These are phyloP conservation scores for Rhynchosporium secalis DNA, from an alignment of 2,329 filamentous ascomycete genomes.

Conservation along the genomic window DNA sequence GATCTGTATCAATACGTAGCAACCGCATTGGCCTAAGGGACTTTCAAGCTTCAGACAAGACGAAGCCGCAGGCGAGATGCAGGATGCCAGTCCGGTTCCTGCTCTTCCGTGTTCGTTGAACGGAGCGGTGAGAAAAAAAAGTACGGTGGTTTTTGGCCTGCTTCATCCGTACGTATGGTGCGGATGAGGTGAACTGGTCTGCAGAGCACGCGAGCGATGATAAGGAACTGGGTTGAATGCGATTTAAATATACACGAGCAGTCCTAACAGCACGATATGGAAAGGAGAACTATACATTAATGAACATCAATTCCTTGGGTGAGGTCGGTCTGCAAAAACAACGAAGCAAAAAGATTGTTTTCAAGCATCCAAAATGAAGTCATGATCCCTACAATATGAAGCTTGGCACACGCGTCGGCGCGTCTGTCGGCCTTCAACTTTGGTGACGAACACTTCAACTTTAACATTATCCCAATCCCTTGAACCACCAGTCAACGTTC, in stretches of 20 bases:
- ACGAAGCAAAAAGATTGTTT: too few species aligned
- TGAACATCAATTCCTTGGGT: too few species aligned
- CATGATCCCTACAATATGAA: neutral
- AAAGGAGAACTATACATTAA: too few species aligned
- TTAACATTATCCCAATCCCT: neutral
- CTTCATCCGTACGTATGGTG: too few species aligned
- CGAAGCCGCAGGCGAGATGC: neutral
- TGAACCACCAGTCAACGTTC: neutral
- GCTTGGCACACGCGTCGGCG: slow-evolving; percentile 12
- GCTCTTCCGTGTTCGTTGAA: neutral
- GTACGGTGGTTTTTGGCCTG: neutral
- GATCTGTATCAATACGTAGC: slow-evolving; percentile 5
- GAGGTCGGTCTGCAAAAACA: too few species aligned
- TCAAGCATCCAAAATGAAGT: too few species aligned
- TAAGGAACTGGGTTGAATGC: too few species aligned
- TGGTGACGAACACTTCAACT: slow-evolving; percentile 4
- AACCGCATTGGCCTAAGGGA: slow-evolving; percentile 18
- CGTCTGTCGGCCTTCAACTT: neutral
- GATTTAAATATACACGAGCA: too few species aligned
- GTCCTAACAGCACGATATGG: too few species aligned
- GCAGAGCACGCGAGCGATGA: too few species aligned
- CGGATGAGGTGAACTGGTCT: too few species aligned
- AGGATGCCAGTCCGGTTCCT: neutral
- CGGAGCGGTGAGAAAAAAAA: too few species aligned
- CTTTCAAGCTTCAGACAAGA: slow-evolving; percentile 14